Evolutionary conservation across 495 filamentous ascomycete genomes (phyloP).

Genomic region (Aspergillus asperescens): DNA sequence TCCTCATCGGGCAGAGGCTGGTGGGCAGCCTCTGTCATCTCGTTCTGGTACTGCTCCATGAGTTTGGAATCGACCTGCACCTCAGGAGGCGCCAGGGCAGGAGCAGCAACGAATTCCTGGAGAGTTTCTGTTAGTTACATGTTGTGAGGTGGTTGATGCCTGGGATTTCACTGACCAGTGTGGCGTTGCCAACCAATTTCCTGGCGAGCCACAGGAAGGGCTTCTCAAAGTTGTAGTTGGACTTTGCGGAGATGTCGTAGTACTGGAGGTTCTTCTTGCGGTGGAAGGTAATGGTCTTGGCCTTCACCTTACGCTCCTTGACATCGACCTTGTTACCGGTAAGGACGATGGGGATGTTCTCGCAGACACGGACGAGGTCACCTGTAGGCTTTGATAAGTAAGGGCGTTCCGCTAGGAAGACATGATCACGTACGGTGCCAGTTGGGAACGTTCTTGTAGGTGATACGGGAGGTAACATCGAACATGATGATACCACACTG

Average conservation of each 20-base stretch:
- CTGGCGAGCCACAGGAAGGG: conserved; percentile 99
- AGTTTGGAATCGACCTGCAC: conserved; percentile 79
- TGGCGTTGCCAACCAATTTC: conserved; percentile 93
- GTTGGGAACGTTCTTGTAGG: conserved; percentile 99
- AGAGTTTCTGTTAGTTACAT: conserved; percentile 11
- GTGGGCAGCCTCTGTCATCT: conserved; percentile 77
- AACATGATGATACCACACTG: conserved; percentile 99
- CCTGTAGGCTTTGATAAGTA: conserved; percentile 48
- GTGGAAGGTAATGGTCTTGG: conserved; percentile 99
- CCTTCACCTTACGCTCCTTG: conserved; percentile 99
- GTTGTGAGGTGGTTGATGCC: background rate
- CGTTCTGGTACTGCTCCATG: conserved; percentile 73
- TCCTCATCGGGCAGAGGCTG: conserved; percentile 96
- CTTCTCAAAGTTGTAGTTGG: conserved; percentile 99
- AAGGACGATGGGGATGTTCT: conserved; percentile 98
- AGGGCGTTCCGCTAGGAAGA: background rate
- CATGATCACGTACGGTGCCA: conserved; percentile 84
- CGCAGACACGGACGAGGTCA: conserved; percentile 98
- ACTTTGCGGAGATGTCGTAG: conserved; percentile 99
- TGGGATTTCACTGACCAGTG: conserved; percentile 57
- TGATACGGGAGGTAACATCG: conserved; percentile 99
- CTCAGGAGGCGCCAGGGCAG: conserved; percentile 89
- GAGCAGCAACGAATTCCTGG: conserved; percentile 94
- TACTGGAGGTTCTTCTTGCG: conserved; percentile 99
- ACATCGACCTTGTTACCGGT: conserved; percentile 99